These are phyloP conservation scores for Trichoderma koningii DNA, from an alignment of 2,329 filamentous ascomycete genomes.

Conservation along the genomic window DNA sequence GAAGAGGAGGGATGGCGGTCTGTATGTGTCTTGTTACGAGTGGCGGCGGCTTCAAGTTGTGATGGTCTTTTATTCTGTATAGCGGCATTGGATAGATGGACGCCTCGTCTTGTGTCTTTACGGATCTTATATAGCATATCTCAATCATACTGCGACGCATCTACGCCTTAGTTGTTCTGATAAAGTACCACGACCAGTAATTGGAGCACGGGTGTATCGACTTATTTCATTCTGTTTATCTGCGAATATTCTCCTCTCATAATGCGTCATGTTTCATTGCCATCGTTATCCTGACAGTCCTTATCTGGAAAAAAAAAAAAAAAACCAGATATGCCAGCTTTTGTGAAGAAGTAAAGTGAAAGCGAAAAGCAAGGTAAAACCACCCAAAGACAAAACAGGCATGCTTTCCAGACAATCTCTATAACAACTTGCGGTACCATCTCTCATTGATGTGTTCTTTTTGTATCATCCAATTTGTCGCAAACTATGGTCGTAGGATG, in stretches of 20 bases:
- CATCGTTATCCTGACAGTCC: conserved; percentile 39
- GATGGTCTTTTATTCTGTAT: neutral
- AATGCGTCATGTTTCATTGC: conserved; percentile 39
- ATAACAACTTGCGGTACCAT: conserved; percentile 24
- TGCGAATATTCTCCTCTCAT: conserved; percentile 34
- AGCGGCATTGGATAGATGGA: neutral
- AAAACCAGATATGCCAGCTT: conserved; percentile 11
- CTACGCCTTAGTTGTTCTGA: neutral
- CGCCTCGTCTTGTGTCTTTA: no score
- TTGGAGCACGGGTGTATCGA: neutral
- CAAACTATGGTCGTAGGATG: conserved; percentile 12
- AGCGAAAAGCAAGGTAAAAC: neutral
- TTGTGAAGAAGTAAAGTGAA: neutral
- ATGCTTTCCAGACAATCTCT: conserved; percentile 12
- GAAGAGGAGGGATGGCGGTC: neutral
- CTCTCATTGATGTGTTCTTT: conserved; percentile 3
- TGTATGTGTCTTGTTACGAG: no score
- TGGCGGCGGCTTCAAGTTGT: no score
- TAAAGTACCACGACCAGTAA: neutral
- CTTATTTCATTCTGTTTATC: neutral
- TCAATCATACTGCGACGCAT: no score
- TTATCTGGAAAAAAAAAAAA: conserved; percentile 29
- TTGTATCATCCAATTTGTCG: conserved; percentile 3
- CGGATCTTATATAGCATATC: no score
- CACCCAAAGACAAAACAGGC: conserved; percentile 12